Conservation (phyloP, 164 flowering plant genomes). For the Tetrastigma voinierianum region DNA sequence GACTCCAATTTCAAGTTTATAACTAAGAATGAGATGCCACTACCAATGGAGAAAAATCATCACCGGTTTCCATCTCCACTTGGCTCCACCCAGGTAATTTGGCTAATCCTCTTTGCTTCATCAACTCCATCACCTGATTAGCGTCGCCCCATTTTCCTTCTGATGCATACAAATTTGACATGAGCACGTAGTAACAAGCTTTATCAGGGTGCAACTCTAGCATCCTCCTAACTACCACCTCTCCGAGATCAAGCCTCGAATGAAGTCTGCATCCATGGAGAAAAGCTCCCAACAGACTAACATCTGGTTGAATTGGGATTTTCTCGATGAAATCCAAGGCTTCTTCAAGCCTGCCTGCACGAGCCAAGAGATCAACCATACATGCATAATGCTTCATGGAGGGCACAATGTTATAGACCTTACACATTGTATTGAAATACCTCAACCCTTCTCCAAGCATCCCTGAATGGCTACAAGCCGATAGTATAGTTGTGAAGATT, state of each 20-base stretch:
- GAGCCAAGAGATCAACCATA: slow-evolving; percentile 70
- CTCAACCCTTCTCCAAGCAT: slow-evolving; percentile 64
- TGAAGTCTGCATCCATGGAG: slow-evolving; percentile 73
- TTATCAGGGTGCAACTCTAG: slow-evolving; percentile 51
- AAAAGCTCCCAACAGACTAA: slow-evolving; percentile 55
- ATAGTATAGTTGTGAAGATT: slow-evolving; percentile 53
- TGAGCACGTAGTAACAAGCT: slow-evolving; percentile 57
- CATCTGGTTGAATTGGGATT: slow-evolving; percentile 60
- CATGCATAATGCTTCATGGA: slow-evolving; percentile 72
- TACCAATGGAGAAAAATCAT: slow-evolving; percentile 13
- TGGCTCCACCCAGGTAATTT: slow-evolving; percentile 59
- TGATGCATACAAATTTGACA: slow-evolving; percentile 57
- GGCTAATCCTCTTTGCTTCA: slow-evolving; percentile 52
- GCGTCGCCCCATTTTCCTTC: slow-evolving; percentile 60
- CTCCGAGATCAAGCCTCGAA: slow-evolving; percentile 63
- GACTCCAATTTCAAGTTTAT: too few relatives aligned
- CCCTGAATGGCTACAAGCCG: slow-evolving; percentile 79
- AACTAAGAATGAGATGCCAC: slow-evolving; percentile 16
- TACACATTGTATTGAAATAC: slow-evolving; percentile 49
- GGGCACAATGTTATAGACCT: slow-evolving; percentile 45
- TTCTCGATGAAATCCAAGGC: slow-evolving; percentile 56
- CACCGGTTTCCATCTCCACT: slow-evolving; percentile 31
- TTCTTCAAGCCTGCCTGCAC: slow-evolving; percentile 70
- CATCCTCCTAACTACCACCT: slow-evolving; percentile 53
- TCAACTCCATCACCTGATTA: slow-evolving; percentile 49